phyloP scores from a whole-genome alignment of 176 grass and related monocot genomes.

The Aegilops tauschii region DNA sequence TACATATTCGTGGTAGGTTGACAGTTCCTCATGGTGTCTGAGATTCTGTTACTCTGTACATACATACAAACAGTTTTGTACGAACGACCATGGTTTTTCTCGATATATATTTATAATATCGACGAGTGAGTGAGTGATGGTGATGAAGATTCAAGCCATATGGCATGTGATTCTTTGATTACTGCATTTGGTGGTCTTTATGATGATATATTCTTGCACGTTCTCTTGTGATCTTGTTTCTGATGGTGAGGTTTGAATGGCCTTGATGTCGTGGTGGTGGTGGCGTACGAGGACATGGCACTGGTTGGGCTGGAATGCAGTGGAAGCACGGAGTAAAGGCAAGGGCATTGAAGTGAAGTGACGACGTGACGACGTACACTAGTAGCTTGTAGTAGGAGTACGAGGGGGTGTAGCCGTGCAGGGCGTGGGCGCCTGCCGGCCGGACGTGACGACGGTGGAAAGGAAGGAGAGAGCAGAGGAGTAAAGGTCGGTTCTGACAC shows the following conservation, averaged over 20 bases:
- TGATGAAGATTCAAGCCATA: neutral
- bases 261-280: neutral
- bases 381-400: neutral
- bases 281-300: neutral
- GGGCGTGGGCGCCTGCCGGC: neutral
- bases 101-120: neutral
- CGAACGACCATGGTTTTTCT: neutral
- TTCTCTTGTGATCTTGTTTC: neutral
- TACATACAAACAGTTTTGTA: conserved; percentile 36
- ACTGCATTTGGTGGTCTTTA: neutral
- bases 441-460: neutral
- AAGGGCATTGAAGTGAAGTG: neutral
- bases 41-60: conserved; percentile 15
- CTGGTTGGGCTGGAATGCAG: neutral
- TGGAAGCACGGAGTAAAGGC: neutral
- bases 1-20: neutral
- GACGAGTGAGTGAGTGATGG: neutral
- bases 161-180: neutral
- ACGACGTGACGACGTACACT: neutral
- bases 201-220: neutral
- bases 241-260: neutral
- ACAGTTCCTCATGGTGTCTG: neutral
- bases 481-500: neutral
- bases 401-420: neutral
- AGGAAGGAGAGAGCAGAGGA: neutral